Evolutionary conservation across 169 alveolate species (phyloP).

Genomic region (Amoebophrya sp.): DNA sequence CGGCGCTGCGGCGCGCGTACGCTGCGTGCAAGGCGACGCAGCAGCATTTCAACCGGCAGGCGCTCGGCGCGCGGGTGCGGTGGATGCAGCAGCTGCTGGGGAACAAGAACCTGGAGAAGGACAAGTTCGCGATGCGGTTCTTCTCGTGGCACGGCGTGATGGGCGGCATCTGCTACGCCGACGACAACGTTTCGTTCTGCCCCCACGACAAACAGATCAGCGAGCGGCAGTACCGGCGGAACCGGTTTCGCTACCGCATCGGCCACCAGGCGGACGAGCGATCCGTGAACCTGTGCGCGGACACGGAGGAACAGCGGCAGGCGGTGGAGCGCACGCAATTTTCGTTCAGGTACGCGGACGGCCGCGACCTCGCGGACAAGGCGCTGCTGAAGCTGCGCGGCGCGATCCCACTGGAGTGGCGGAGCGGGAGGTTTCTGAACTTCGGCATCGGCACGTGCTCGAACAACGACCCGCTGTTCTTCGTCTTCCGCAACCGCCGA

Average conservation of each 20-base stretch:
- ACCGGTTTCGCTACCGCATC: not conserved
- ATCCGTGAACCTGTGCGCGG: not conserved
- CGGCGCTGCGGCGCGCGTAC: too few relatives aligned
- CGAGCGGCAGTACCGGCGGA: not conserved
- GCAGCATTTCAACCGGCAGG: not conserved
- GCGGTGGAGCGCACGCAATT: not conserved
- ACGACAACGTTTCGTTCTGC: not conserved
- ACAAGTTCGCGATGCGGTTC: not conserved
- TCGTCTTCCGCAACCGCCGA: not conserved
- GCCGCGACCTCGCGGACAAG: not conserved
- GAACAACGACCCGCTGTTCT: not conserved
- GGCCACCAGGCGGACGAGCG: not conserved
- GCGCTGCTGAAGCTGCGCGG: not conserved
- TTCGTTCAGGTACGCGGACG: not conserved
- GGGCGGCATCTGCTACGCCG: not conserved
- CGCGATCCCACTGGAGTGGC: not conserved
- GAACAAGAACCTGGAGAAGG: not conserved
- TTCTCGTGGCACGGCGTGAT: not conserved
- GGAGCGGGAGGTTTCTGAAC: not conserved
- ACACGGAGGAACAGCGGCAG: not conserved
- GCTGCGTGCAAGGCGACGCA: too few relatives aligned
- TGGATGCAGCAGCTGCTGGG: not conserved
- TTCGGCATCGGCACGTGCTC: not conserved
- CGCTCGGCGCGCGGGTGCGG: not conserved
- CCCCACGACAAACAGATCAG: not conserved